phyloP scores from a whole-genome alignment of 2,329 filamentous ascomycete genomes.

The Nigrograna mackinnonii region DNA sequence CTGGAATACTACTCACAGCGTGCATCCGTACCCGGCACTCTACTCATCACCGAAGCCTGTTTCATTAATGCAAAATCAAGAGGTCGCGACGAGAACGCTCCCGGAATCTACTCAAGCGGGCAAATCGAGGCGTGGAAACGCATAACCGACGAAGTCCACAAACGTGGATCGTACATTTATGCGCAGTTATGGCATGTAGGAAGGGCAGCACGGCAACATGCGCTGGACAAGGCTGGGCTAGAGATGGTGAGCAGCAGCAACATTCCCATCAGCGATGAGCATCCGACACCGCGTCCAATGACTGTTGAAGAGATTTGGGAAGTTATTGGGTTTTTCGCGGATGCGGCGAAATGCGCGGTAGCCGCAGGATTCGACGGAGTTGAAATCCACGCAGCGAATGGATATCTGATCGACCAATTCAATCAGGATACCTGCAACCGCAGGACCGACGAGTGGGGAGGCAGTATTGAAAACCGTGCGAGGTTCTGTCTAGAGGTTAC shows the following conservation, averaged over 20 bases:
- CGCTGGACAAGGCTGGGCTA: conserved; percentile 43
- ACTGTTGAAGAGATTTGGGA: conserved; percentile 44
- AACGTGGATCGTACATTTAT: conserved; percentile 48
- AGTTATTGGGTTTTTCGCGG: conserved; percentile 41
- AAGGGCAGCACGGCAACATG: too few species aligned
- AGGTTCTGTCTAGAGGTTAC: too few species aligned
- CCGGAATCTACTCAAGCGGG: too few species aligned
- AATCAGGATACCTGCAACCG: conserved; percentile 53
- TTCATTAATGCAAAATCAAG: too few species aligned
- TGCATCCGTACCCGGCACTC: neutral
- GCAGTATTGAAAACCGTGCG: too few species aligned
- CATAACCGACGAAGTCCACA: conserved; percentile 50
- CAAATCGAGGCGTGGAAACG: conserved; percentile 51
- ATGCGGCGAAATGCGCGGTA: conserved; percentile 42
- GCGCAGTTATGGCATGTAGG: conserved; percentile 47
- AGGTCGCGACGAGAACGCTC: too few species aligned
- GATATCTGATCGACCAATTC: conserved; percentile 57
- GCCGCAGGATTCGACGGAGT: conserved; percentile 40
- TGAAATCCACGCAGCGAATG: conserved; percentile 49
- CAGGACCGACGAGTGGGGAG: too few species aligned
- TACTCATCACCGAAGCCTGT: neutral
- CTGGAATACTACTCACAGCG: neutral
- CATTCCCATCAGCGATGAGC: conserved; percentile 46
- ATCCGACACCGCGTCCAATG: conserved; percentile 39
- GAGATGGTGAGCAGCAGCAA: conserved; percentile 43